Conservation (phyloP, 1,139 yeast genomes). For the Debaryomycetaceae sp. region DNA sequence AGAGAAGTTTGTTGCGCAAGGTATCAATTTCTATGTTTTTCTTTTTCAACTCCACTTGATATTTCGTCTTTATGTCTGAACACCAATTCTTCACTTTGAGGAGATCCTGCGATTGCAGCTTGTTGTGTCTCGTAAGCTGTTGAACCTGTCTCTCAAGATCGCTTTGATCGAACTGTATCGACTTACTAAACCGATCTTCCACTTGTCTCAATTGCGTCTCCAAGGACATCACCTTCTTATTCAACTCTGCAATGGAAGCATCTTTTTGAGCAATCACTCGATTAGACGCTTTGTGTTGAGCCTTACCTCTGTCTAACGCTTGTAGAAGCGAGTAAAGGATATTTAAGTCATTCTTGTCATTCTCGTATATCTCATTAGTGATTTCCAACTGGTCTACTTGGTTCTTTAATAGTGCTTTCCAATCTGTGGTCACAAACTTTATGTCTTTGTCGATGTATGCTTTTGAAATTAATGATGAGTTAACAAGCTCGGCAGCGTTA, state of each 20-base stretch:
- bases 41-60: slow-evolving; percentile 39
- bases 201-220: slow-evolving; percentile 17
- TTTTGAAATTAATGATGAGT: slow-evolving; percentile 33
- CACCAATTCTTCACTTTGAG: slow-evolving; percentile 26
- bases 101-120: slow-evolving; percentile 28
- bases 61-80: slow-evolving; percentile 31
- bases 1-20: slow-evolving; percentile 38
- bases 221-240: slow-evolving; percentile 18
- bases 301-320: slow-evolving; percentile 37
- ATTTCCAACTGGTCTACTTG: slow-evolving; percentile 18
- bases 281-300: slow-evolving; percentile 32
- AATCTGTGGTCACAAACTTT: slow-evolving; percentile 33
- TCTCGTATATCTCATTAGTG: slow-evolving; percentile 33
- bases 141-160: slow-evolving; percentile 17
- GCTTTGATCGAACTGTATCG: slow-evolving; percentile 16
- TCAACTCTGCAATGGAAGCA: slow-evolving; percentile 23
- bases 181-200: slow-evolving; percentile 16
- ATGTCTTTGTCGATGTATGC: slow-evolving; percentile 35
- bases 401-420: slow-evolving; percentile 24
- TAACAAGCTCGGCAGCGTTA: slow-evolving; percentile 39
- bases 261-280: slow-evolving; percentile 29
- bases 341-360: slow-evolving; percentile 43
- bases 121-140: slow-evolving; percentile 21
- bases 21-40: slow-evolving; percentile 33
- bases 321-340: slow-evolving; percentile 39